Evolutionary conservation across 1,284 basidiomycete genomes (phyloP).

Genomic region (Pseudozyma pruni): DNA sequence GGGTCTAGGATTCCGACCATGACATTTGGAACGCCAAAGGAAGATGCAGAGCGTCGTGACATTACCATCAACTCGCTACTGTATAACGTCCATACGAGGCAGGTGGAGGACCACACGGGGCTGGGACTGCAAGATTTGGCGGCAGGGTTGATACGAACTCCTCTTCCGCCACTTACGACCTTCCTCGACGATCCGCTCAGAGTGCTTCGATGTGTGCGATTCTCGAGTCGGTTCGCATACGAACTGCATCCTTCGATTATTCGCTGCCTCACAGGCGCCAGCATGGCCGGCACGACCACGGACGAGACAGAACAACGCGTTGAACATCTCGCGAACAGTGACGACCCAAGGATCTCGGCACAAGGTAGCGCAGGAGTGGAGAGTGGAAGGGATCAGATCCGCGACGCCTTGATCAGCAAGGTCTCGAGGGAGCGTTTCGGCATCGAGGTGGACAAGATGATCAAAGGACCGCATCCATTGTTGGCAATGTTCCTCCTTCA

Average conservation of each 20-base stretch:
- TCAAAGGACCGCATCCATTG: constrained; percentile 60
- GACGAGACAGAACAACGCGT: constrained; percentile 9
- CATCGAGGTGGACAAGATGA: constrained; percentile 68
- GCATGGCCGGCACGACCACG: constrained; percentile 1
- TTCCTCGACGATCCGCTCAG: constrained; percentile 95
- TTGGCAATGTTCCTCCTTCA: constrained; percentile 54
- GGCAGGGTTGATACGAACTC: constrained; percentile 86
- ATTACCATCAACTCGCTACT: constrained; percentile 96
- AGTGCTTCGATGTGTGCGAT: constrained; percentile 88
- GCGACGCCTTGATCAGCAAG: constrained; percentile 57
- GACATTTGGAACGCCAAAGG: constrained; percentile 87
- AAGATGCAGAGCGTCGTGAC: constrained; percentile 91
- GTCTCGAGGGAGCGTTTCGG: constrained; percentile 66
- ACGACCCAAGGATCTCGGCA: constrained; percentile 30
- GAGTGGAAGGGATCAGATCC: constrained; percentile 71
- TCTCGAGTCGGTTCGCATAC: constrained; percentile 89
- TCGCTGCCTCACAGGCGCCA: constrained; percentile 40
- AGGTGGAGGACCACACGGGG: constrained; percentile 88
- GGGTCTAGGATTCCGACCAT: constrained; percentile 88
- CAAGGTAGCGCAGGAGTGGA: constrained; percentile 21
- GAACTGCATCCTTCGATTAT: constrained; percentile 78
- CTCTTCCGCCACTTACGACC: constrained; percentile 84
- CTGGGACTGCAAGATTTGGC: constrained; percentile 83
- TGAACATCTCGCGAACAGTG: constrained; percentile 21
- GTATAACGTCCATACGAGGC: constrained; percentile 90